Evolutionary conservation across 2,329 filamentous ascomycete genomes (phyloP).

Genomic region (Fusarium pseudocircinatum): DNA sequence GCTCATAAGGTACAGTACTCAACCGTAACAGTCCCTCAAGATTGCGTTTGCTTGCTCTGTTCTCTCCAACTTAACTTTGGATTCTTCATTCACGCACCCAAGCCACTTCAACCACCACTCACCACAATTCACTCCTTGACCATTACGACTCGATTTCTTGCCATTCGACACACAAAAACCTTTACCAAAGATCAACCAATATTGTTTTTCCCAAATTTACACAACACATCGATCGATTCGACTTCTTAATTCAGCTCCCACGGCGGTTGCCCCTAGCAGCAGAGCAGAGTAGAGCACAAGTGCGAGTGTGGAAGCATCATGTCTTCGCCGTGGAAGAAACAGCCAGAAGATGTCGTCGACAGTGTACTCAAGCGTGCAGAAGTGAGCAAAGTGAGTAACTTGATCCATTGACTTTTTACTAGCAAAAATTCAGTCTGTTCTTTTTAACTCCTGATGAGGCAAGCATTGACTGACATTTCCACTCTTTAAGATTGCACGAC

Average conservation of each 20-base stretch:
- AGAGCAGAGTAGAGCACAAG: constrained; percentile 28
- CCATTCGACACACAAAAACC: not conserved
- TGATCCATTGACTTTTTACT: not conserved
- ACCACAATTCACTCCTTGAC: constrained; percentile 32
- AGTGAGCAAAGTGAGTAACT: constrained; percentile 73
- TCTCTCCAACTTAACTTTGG: constrained; percentile 16
- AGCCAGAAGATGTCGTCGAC: constrained; percentile 72
- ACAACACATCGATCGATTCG: constrained; percentile 4
- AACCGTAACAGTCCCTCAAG: constrained; percentile 24
- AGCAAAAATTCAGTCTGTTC: not conserved
- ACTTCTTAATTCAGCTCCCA: not conserved
- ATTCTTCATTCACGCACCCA: constrained; percentile 28
- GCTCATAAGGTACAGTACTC: constrained; percentile 13
- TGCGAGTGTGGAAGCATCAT: constrained; percentile 49
- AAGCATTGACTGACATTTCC: constrained; percentile 32
- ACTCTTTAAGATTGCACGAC: constrained; percentile 81
- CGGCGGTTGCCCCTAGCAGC: constrained; percentile 37
- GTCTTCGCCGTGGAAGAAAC: constrained; percentile 70
- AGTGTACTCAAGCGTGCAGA: constrained; percentile 77
- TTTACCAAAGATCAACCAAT: not conserved
- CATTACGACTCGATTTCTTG: constrained; percentile 13
- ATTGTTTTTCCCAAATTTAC: not conserved
- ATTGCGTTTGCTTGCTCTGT: constrained; percentile 6
- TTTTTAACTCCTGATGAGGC: not conserved
- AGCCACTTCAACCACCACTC: constrained; percentile 20